Percentiles rank a stretch among this genome's conserved stretches.
These are phyloP conservation scores for Porodaedalea pini DNA, from an alignment of 1,284 basidiomycete species.

Conservation along the genomic window DNA sequence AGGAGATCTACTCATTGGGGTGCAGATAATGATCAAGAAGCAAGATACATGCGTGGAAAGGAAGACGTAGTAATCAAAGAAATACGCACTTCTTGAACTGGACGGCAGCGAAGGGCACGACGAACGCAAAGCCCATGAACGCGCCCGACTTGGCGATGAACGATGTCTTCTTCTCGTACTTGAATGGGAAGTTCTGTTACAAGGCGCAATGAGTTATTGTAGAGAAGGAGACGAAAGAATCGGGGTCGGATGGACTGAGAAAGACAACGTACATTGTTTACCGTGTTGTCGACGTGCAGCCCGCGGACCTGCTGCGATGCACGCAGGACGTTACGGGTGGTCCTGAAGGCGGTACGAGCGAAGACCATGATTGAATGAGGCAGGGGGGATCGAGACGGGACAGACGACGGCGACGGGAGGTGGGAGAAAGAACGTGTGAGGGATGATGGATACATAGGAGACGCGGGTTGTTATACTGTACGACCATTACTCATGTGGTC, in stretches of 20 bases:
- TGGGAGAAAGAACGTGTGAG: not conserved
- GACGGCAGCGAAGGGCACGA: conserved; percentile 7
- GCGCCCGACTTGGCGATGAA: conserved; percentile 7
- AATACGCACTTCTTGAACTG: conserved; percentile 9
- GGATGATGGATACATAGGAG: not conserved
- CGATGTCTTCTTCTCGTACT: conserved; percentile 8
- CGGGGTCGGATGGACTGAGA: no score
- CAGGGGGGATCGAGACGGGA: not conserved
- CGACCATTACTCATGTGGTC: conserved; percentile 6
- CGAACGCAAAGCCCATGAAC: conserved; percentile 12
- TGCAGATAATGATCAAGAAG: no score
- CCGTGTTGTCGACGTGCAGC: conserved; percentile 16
- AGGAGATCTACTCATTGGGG: no score
- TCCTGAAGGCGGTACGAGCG: not conserved
- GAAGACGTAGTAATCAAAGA: no score
- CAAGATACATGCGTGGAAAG: no score
- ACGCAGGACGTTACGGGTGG: not conserved
- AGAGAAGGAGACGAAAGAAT: not conserved
- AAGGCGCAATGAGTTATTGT: not conserved
- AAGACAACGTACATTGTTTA: conserved; percentile 9
- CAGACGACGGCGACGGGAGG: no score
- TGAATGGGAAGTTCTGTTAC: conserved; percentile 18
- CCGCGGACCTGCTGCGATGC: not conserved
- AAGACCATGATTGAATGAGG: not conserved
- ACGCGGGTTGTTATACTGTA: no score